These are phyloP conservation scores for Xylariaceae sp. DNA, from an alignment of 2,329 filamentous ascomycete genomes.

Conservation along the genomic window DNA sequence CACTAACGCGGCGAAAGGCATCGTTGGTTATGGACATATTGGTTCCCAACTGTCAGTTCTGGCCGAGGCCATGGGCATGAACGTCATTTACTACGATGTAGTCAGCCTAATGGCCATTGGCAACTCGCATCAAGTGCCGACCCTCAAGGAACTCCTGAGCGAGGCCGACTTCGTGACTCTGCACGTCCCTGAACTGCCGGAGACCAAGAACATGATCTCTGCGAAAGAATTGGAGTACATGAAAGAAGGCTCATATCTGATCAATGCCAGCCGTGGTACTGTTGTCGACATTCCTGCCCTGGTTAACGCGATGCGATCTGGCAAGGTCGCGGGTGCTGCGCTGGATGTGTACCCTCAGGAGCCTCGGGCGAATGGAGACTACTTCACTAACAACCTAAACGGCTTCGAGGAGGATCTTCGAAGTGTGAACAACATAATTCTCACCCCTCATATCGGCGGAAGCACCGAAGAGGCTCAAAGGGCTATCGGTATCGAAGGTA, in stretches of 20 bases:
- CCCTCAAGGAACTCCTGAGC: conserved; percentile 69
- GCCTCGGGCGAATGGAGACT: conserved; percentile 89
- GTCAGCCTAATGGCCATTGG: conserved; percentile 92
- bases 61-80: conserved; percentile 97
- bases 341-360: conserved; percentile 95
- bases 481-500: conserved; percentile 85
- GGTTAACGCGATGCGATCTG: conserved; percentile 78
- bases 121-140: conserved; percentile 77
- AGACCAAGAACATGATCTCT: conserved; percentile 93
- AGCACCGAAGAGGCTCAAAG: conserved; percentile 97
- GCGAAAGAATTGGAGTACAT: conserved; percentile 74
- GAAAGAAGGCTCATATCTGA: conserved; percentile 89
- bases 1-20: conserved; percentile 47
- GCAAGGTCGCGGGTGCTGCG: conserved; percentile 90
- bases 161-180: conserved; percentile 89
- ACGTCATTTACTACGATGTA: conserved; percentile 94
- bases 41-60: conserved; percentile 93
- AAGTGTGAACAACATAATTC: conserved; percentile 82
- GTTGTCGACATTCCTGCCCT: conserved; percentile 93
- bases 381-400: conserved; percentile 84
- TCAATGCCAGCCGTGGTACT: conserved; percentile 91
- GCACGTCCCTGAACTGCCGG: conserved; percentile 88
- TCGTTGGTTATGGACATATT: conserved; percentile 96
- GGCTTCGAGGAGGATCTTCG: conserved; percentile 81
- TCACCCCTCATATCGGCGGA: conserved; percentile 95